These are phyloP conservation scores for Lecanicillium sp. DNA, from an alignment of 2,329 filamentous ascomycete genomes.

Conservation along the genomic window DNA sequence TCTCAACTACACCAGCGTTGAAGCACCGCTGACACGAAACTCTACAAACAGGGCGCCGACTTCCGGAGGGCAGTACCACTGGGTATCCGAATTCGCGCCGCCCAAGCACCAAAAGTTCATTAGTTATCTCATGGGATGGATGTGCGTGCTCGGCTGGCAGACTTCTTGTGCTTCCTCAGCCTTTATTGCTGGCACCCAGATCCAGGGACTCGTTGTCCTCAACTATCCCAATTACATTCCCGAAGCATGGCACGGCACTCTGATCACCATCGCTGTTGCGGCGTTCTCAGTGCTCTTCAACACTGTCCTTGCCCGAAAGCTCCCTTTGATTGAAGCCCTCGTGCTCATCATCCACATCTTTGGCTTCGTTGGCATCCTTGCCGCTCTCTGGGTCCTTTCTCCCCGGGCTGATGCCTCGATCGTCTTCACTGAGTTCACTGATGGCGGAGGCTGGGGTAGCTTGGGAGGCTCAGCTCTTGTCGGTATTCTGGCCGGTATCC, in stretches of 20 bases:
- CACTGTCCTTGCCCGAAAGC: conserved; percentile 27
- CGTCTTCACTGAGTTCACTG: conserved; percentile 23
- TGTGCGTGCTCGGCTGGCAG: conserved; percentile 38
- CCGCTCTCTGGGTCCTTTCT: conserved; percentile 28
- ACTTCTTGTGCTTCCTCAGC: conserved; percentile 29
- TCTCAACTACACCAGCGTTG: neutral
- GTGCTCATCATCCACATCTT: conserved; percentile 32
- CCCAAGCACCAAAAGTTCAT: conserved; percentile 40
- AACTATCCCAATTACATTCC: conserved; percentile 25
- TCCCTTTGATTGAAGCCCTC: conserved; percentile 35
- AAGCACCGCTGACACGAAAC: neutral
- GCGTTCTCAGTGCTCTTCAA: conserved; percentile 34
- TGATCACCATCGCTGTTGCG: conserved; percentile 33
- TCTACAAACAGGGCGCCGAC: conserved; percentile 36
- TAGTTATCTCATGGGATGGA: conserved; percentile 43
- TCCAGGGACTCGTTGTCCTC: conserved; percentile 34
- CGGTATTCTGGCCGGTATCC: conserved; percentile 29
- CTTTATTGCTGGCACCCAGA: conserved; percentile 35
- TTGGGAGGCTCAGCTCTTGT: conserved; percentile 26
- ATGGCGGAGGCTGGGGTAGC: conserved; percentile 24
- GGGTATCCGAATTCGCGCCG: conserved; percentile 47
- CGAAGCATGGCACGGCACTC: conserved; percentile 33
- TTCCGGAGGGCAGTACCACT: conserved; percentile 50
- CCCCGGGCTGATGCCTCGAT: conserved; percentile 16
- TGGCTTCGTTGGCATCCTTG: conserved; percentile 21